Conservation (phyloP, 352 stramenopile genomes). For the Halophytophthora polymorphica region DNA sequence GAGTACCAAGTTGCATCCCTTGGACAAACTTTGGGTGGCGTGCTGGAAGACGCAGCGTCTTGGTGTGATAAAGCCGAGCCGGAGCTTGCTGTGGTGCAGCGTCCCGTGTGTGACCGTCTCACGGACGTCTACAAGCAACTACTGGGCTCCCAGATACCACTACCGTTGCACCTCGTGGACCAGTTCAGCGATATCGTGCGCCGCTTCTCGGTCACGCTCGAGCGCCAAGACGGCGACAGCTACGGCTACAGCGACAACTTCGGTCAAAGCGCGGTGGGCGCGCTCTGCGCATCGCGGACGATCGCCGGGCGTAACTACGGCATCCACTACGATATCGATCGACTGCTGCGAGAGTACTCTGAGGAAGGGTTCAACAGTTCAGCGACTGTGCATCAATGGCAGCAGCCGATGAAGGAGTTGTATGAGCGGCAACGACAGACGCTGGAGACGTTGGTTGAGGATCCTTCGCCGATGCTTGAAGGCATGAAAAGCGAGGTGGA, state of each 20-base stretch:
- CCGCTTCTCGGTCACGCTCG: slow-evolving; percentile 10
- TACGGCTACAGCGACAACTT: too few relatives aligned
- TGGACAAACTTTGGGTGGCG: slow-evolving; percentile 10
- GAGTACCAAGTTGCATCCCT: slow-evolving; percentile 12
- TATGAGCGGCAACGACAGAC: background rate
- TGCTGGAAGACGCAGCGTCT: slow-evolving; percentile 8
- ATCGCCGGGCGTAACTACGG: slow-evolving; percentile 15
- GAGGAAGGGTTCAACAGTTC: slow-evolving; percentile 5
- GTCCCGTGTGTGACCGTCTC: slow-evolving; percentile 11
- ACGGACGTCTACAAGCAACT: slow-evolving; percentile 14
- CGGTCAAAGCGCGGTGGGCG: slow-evolving; percentile 1
- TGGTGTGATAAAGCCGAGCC: slow-evolving; percentile 3
- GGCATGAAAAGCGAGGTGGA: slow-evolving; percentile 8
- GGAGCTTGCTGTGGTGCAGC: slow-evolving; percentile 1
- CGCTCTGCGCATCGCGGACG: slow-evolving; percentile 11
- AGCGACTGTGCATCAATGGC: slow-evolving; percentile 7
- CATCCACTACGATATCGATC: slow-evolving; percentile 19
- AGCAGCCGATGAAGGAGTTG: slow-evolving; percentile 4
- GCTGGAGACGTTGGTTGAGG: slow-evolving; percentile 6
- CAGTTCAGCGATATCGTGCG: slow-evolving; percentile 16
- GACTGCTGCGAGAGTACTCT: slow-evolving; percentile 4
- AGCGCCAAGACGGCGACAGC: background rate
- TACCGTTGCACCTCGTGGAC: slow-evolving; percentile 1
- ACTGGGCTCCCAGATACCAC: background rate
- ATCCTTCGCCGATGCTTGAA: slow-evolving; percentile 4